These are phyloP conservation scores for Brettanomyces anomalus DNA, from an alignment of 805 yeast species.

Conservation along the genomic window DNA sequence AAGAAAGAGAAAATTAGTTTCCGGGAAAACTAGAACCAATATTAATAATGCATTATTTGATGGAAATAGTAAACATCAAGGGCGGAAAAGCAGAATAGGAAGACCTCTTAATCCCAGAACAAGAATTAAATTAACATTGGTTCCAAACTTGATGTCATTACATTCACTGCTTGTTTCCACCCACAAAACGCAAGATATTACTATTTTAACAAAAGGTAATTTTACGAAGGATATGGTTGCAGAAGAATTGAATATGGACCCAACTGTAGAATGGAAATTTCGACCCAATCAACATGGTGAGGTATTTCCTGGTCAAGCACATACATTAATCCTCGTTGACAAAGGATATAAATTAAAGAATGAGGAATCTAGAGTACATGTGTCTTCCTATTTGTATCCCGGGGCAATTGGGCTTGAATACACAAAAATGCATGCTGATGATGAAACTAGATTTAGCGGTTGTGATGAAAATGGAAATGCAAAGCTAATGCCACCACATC, in stretches of 20 bases:
- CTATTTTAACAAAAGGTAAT: conserved; percentile 4
- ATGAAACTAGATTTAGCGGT: neutral
- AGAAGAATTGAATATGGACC: conserved; percentile 6
- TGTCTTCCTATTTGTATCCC: conserved; percentile 1
- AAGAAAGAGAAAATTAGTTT: neutral
- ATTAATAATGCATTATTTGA: too few relatives aligned
- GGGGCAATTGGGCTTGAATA: conserved; percentile 9
- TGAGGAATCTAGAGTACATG: neutral
- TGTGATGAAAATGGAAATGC: neutral
- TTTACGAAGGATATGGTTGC: conserved; percentile 1
- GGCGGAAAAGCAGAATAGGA: conserved; percentile 21
- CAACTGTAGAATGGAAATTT: conserved; percentile 7
- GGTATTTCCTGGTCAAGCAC: conserved; percentile 10
- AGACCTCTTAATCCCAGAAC: conserved; percentile 44
- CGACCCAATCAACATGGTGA: conserved; percentile 4
- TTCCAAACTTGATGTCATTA: conserved; percentile 34
- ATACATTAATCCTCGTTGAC: conserved; percentile 12
- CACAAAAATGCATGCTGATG: neutral
- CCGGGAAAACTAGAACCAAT: neutral
- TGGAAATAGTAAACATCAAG: neutral
- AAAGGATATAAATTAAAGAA: conserved; percentile 1
- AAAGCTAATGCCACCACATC: neutral
- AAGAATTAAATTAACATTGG: conserved; percentile 37
- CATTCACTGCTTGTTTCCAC: conserved; percentile 33
- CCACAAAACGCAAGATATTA: conserved; percentile 7